Evolutionary conservation across 73 alveolate genomes (phyloP), one percentile per base, ranked within the genome.

Genomic region (Paramecium tetraurelia): DNA sequence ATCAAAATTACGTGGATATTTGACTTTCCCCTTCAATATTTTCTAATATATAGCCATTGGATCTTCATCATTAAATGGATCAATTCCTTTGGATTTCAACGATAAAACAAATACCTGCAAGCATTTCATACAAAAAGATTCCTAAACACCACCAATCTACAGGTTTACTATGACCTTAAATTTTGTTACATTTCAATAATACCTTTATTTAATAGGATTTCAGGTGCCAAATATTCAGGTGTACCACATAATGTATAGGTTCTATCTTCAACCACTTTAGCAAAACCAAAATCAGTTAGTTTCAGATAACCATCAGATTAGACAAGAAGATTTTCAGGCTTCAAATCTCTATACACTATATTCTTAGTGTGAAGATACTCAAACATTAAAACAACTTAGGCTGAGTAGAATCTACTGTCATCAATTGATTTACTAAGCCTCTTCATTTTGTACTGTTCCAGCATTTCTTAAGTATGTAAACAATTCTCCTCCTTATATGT

Each of bases 141-240:
- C 99, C 99, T 40, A 98, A 90, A 63, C 99, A 92, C 99, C 99
- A 98, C 99, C 99, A 99, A 95, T 99, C 99, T 33, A 97, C 99
- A 38, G 99, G 99, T 96, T 98, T 99, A 40, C 99, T 99, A 86
- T 99, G 99, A 4, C 99, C 99, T 77, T 20, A n/a, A 77, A 16
- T 77, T 14, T 38, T 38, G 71, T 38, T 4, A n/a, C 4, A 0
- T 4, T 48, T 12, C 59, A 48, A 48, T 14, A 12, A 48, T 31
- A 77, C 89, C 89, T 86, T 97, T 95, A 92, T 98, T 98, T 86
- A 98, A 93, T 46, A 98, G 86, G 22, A 98, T 97, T 95, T 98
- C 99, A 2, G 99, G 99, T 10, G 99, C 99, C 27, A 98, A 90
- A 92, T 98, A 98, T 92, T 98, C 99, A 1, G 99, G 99, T 6